Base-by-base conservation (phyloP, 2,329 filamentous ascomycete species). In the Neodidymelliopsis sp. region DNA sequence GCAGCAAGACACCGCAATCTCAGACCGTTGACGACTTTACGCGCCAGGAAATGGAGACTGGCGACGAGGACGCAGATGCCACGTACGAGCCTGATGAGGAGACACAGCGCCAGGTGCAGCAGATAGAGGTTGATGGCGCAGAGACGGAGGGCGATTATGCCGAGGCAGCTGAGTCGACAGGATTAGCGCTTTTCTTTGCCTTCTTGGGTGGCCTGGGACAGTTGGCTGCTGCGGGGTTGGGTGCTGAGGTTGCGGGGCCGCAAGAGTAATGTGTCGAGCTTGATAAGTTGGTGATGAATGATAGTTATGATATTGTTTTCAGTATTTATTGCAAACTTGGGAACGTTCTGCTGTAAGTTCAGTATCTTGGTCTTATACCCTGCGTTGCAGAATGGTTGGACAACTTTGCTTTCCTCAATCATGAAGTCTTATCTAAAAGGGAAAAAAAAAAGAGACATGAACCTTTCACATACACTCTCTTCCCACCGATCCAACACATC, bases 181-280 rank as follows among this genome's bases (percentile, higher is more conserved):
- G 64, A 6, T 45, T 74, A 38, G 65, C 67, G 2, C 46, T 73
- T 27, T 71, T 68, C 30, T 50, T 74, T 23, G 50, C 62, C 6
- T 66, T 73, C 22, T 27, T 66, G 2, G 71, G 71, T 9, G 72
- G 72, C 6, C 41, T 74, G 18, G 71, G 72, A 2, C 59, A 67
- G 43, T 34, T 71, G 22, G 67, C 64, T 31, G 59, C 69, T 15
- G 60, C 65, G 19, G 65, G 66, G 30, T 51, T 73, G 13, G 72
- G 72, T 7, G 70, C 70, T 13, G 72, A 74, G 54, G 66, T 68
- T 19, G 67, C 56, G 8, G 59, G 58, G 19, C 53, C 57, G 22
- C 29, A 39, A 31, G 59, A 66, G 16, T 44, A 33, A 49, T 49
- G n/a, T n/a, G n/a, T n/a, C n/a, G n/a, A n/a, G n/a, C n/a, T n/a